Evolutionary conservation across 73 alveolate species (phyloP).

Genomic region (Paraurostyla sp.): DNA sequence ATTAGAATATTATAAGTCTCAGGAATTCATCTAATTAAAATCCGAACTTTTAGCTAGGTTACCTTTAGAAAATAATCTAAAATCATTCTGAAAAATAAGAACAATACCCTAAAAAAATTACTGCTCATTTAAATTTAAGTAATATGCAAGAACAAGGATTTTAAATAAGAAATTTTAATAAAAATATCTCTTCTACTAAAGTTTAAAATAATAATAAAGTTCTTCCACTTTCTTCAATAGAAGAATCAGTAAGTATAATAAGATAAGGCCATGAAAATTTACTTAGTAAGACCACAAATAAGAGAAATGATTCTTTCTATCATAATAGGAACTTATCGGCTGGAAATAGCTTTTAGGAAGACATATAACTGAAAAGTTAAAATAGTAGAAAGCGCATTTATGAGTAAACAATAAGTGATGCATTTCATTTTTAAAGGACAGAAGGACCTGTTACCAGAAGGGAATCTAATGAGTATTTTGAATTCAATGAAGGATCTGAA

Average conservation of each 20-base stretch:
- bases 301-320: neutral
- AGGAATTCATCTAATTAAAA: neutral
- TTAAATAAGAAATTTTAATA: too few species aligned
- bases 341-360: too few species aligned
- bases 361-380: too few species aligned
- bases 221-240: neutral
- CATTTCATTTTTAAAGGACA: neutral
- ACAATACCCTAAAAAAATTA: neutral
- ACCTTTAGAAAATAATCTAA: neutral
- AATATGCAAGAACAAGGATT: too few species aligned
- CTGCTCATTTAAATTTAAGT: neutral
- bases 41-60: neutral
- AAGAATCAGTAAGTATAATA: neutral
- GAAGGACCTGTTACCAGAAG: neutral
- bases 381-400: neutral
- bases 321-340: constrained; percentile 15
- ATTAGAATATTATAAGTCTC: constrained; percentile 23
- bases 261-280: neutral
- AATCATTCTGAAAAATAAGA: neutral
- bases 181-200: too few species aligned
- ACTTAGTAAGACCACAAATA: neutral
- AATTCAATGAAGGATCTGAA: neutral
- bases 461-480: constrained; percentile 35
- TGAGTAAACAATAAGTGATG: neutral
- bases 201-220: neutral